A percentile compares a stretch with the other conserved stretches of the same genome.
Conservation (phyloP, 2,329 filamentous ascomycete genomes). For the Geosmithia putterillii region DNA sequence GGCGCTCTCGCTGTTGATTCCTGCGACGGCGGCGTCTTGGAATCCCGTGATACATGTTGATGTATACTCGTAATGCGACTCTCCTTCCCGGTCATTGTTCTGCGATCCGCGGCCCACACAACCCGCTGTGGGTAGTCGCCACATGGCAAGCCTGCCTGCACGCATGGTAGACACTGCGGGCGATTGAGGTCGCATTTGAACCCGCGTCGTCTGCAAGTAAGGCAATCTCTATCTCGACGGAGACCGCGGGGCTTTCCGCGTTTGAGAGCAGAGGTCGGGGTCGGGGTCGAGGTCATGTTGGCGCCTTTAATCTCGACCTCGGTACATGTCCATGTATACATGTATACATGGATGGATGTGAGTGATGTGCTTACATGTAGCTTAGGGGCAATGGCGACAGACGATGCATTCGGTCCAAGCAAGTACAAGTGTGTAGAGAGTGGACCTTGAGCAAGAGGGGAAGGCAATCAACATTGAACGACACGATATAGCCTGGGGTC, state of each 20-base stretch:
- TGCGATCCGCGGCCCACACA: not conserved
- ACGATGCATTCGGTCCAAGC: not conserved
- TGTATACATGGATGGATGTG: not conserved
- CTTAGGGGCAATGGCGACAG: not conserved
- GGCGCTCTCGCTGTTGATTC: no score
- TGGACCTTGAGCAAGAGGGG: not conserved
- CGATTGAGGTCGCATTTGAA: conserved; percentile 2
- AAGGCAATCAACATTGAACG: not conserved
- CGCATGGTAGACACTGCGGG: conserved; percentile 1
- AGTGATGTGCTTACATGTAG: no score
- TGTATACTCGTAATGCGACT: not conserved
- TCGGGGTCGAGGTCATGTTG: not conserved
- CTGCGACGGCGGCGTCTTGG: not conserved
- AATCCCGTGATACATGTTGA: not conserved
- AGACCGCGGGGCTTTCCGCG: conserved; percentile 1
- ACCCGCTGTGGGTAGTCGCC: conserved; percentile 1
- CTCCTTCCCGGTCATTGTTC: not conserved
- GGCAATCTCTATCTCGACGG: conserved; percentile 2
- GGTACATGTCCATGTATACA: not conserved
- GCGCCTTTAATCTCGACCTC: not conserved
- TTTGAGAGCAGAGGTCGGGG: no score
- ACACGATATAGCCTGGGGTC: no score
- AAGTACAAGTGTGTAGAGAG: not conserved
- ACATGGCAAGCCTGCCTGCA: not conserved
- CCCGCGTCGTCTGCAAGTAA: conserved; percentile 1